Evolutionary conservation across 345 rosid genomes (phyloP).

Genomic region (Schrenkiella parvula): DNA sequence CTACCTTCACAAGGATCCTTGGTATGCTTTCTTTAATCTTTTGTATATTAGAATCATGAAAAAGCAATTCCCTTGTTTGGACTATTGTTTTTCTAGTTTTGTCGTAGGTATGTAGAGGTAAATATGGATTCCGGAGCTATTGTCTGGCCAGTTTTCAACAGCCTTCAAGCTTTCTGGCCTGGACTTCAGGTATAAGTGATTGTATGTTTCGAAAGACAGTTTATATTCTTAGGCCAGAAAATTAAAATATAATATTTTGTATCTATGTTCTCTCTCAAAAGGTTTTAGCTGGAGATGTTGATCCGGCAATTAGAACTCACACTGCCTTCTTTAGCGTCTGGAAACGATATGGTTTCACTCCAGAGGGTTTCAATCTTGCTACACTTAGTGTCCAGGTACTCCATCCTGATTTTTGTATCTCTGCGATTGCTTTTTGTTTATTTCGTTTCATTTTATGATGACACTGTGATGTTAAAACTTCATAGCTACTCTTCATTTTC

Average conservation of each 20-base stretch:
- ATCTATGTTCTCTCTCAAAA: constrained; percentile 33
- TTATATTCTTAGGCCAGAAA: not conserved
- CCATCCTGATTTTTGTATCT: not conserved
- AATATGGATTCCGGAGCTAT: constrained; percentile 98
- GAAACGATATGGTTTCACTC: constrained; percentile 93
- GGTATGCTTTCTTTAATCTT: constrained; percentile 53
- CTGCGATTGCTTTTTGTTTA: not conserved
- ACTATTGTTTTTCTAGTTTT: constrained; percentile 22
- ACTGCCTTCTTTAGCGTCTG: constrained; percentile 94
- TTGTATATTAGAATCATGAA: constrained; percentile 24
- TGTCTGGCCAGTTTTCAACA: constrained; percentile 94
- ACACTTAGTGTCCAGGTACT: constrained; percentile 47
- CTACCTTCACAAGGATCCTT: constrained; percentile 88
- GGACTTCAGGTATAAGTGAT: constrained; percentile 80
- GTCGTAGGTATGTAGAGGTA: constrained; percentile 90
- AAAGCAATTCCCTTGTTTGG: constrained; percentile 25
- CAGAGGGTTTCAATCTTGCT: constrained; percentile 96
- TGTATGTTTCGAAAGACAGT: not conserved
- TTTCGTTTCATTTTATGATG: not conserved
- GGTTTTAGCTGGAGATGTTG: constrained; percentile 97
- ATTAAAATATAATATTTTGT: not conserved
- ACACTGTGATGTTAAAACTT: constrained; percentile 5
- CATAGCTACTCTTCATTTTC: not conserved
- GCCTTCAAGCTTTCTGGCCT: constrained; percentile 99
- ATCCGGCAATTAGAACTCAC: constrained; percentile 96